phyloP scores from a whole-genome alignment of 257 asterid genomes.

The Vinca minor region DNA sequence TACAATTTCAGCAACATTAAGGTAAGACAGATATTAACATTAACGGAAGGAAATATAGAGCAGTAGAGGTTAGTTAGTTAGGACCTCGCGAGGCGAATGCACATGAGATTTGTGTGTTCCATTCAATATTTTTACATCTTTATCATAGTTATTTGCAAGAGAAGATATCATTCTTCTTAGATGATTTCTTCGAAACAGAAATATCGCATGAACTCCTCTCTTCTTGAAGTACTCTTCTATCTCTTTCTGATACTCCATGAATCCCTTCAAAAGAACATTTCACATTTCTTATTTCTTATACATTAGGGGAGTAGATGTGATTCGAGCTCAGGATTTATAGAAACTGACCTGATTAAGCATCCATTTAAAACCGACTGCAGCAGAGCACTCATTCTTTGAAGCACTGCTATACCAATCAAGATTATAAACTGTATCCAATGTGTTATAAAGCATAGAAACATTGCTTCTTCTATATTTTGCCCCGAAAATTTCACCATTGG shows the following conservation, averaged over 20 bases:
- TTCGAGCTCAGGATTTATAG: no score
- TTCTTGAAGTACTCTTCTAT: constrained; percentile 45
- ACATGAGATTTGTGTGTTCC: constrained; percentile 90
- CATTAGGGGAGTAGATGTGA: no score
- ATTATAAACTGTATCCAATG: constrained; percentile 52
- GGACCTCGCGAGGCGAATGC: constrained; percentile 66
- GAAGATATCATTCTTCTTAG: constrained; percentile 64
- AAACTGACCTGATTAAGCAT: constrained; percentile 78
- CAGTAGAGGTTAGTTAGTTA: no score
- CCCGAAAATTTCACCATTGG: constrained; percentile 72
- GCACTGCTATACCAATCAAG: constrained; percentile 62
- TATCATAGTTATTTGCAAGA: constrained; percentile 70
- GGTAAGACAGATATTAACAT: not conserved
- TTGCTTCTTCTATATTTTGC: constrained; percentile 41
- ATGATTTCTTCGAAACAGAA: constrained; percentile 65
- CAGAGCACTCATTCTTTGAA: constrained; percentile 72
- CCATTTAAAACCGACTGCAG: constrained; percentile 92
- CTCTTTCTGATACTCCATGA: no score
- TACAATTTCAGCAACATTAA: not conserved
- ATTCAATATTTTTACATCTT: constrained; percentile 50
- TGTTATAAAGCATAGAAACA: constrained; percentile 32
- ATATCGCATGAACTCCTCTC: constrained; percentile 58
- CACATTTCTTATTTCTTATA: no score
- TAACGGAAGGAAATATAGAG: not conserved
- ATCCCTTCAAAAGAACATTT: constrained; percentile 69